Evolutionary conservation across 2,329 filamentous ascomycete genomes (phyloP).

Genomic region (Trichoderma atrobrunneum): DNA sequence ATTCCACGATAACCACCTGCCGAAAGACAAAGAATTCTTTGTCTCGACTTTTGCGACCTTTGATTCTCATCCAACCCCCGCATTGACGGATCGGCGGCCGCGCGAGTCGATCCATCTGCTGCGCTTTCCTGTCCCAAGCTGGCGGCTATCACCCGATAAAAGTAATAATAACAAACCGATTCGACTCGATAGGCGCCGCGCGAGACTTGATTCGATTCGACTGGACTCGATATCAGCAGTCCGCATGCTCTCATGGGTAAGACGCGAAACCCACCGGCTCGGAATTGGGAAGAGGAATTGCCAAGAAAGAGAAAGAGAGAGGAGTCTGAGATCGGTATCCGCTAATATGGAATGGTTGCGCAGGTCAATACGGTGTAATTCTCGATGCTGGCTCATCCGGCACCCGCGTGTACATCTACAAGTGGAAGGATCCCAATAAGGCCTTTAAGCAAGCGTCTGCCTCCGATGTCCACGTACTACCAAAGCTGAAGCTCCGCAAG

Average conservation of each 20-base stretch:
- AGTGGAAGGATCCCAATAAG: slow-evolving; percentile 76
- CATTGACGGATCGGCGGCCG: neutral
- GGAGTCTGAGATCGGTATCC: neutral
- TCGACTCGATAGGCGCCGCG: neutral
- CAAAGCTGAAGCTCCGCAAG: slow-evolving; percentile 78
- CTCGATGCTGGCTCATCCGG: slow-evolving; percentile 97
- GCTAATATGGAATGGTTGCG: neutral
- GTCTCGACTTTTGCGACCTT: neutral
- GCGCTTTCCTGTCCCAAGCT: neutral
- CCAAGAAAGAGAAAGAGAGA: neutral
- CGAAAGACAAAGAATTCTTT: neutral
- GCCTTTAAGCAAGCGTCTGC: slow-evolving; percentile 52
- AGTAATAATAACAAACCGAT: neutral
- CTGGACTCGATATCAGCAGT: neutral
- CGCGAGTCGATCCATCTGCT: neutral
- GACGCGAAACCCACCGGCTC: neutral
- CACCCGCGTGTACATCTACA: slow-evolving; percentile 90
- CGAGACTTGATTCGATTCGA: neutral
- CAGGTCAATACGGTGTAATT: slow-evolving; percentile 83
- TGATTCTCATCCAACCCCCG: neutral
- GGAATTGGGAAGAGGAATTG: neutral
- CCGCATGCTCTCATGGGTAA: slow-evolving; percentile 13
- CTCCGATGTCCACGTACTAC: slow-evolving; percentile 60
- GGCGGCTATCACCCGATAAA: neutral
- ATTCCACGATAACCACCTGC: neutral